A percentile compares a stretch with the other conserved stretches of the same genome.
Conservation (phyloP, 2,329 filamentous ascomycete genomes). For the Trichophyton rubrum region DNA sequence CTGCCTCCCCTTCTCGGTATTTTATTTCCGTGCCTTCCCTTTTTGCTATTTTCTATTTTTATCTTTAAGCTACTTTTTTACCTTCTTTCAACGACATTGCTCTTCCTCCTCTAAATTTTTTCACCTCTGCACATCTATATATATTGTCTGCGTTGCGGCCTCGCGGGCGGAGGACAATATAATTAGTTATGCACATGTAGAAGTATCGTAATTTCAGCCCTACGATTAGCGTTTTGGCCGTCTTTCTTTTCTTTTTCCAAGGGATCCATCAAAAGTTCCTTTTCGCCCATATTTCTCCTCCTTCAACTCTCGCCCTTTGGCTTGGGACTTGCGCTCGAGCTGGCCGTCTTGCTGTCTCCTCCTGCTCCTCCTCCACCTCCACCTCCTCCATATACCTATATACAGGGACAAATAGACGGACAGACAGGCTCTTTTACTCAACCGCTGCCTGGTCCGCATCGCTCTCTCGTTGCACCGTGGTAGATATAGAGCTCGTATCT, state of each 20-base stretch:
- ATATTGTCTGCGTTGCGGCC: neutral
- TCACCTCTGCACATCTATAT: neutral
- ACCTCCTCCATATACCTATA: no score
- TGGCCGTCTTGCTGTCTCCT: no score
- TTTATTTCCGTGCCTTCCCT: neutral
- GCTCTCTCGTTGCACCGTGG: neutral
- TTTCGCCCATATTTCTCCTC: slow-evolving; percentile 7
- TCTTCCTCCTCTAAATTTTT: neutral
- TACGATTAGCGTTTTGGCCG: slow-evolving; percentile 3
- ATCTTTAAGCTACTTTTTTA: neutral
- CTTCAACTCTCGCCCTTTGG: neutral
- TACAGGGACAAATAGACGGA: no score
- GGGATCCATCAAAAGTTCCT: neutral
- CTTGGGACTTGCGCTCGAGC: neutral
- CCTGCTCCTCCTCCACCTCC: no score
- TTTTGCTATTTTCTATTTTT: neutral
- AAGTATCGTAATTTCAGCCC: slow-evolving; percentile 3
- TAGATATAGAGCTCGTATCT: neutral
- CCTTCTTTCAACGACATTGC: neutral
- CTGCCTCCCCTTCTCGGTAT: neutral
- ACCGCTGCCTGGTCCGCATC: no score
- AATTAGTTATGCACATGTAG: neutral
- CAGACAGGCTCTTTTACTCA: no score
- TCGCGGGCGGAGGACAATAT: neutral
- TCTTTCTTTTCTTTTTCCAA: slow-evolving; percentile 1